Evolutionary conservation across 805 yeast species (phyloP), one percentile per base, ranked within the genome.

Genomic region (Cyberlindnera japonica): DNA sequence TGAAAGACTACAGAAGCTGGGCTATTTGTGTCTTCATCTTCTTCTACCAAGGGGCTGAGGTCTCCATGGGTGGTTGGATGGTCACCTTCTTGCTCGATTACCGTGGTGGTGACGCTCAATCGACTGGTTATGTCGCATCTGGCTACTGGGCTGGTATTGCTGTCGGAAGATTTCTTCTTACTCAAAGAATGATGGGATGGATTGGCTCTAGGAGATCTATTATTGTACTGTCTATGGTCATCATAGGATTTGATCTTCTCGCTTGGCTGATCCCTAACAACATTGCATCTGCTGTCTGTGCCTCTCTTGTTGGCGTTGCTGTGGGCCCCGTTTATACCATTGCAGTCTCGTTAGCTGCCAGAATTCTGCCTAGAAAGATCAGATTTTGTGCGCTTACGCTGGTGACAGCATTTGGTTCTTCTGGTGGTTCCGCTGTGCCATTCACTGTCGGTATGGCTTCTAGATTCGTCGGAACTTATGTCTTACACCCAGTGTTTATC

Each of bases 111-210:
- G 54, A 62, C 38, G 47, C 57, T 4, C 41, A 51, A 1, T 53
- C 67, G 11, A 65, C 70, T 38, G 82, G 84, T 19, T 77, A 75
- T 51, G 78, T 77, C 16, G 71, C 81, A 0, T 71, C 82, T 7
- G 84, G 84, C 0, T 78, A 72, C 50, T 79, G 84, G 84, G 75
- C 69, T 16, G 86, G 86, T 5, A 57, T 79, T 23, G 73, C 84
- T 0, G 28, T 75, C 8, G 83, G 84, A 1, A 59, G 86, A 34
- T 56, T 79, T 19, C 40, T 66, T 3, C 59, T 79, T 11, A 73
- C 77, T 0, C 59, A 67, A 16, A 49, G 57, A 2, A 48, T 69
- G 14, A 68, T 67, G 43, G 59, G 58, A 35, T 37, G 47, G 13
- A 24, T 68, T 13, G 79, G 79, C 2, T 65, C 67, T 11, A 62